Base-by-base conservation (phyloP, 2,329 filamentous ascomycete genomes). In the Alternaria ethzedia region DNA sequence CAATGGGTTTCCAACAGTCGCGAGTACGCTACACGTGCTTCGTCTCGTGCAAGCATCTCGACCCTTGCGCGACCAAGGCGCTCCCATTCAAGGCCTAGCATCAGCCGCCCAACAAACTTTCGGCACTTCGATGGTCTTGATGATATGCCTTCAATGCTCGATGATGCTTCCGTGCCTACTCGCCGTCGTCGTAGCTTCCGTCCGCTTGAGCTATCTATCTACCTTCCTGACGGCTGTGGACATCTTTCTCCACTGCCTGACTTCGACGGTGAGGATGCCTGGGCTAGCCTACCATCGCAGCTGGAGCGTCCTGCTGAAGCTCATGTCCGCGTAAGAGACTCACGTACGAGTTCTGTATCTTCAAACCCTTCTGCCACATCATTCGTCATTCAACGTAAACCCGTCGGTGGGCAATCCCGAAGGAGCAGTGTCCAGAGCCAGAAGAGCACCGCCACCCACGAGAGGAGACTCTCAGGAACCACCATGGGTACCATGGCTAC, bases 191-290 rank as follows among this genome's bases (percentile, higher is more conserved):
- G 75, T 32, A 79, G 75, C 64, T 81, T 81, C 60, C 70, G 75
- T 25, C 80, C 80, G 5, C 66, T 82, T 6, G 77, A 82, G 49
- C 69, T 82, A 2, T 80, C 78, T 12, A 81, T 82, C 32, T 81
- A 81, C 55, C 63, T 77, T 4, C 72, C 73, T 13, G 70, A 78
- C 41, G 73, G 75, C 6, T 70, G 68, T 36, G 69, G 71, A 30
- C 70, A 75, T 32, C 70, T 82, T 4, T 81, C 79, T 13, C 79
- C 79, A 9, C 69, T 82, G 6, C 80, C 80, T 15, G 77, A 82
- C 62, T 82, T 82, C 51, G 63, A 69, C 17, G 67, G 67, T 6
- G 70, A 71, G 20, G 72, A 74, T 30, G 32, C 51, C 25, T 80
- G 79, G 78, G 52, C 64, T 15, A 59, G 59, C 13, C 63, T 72